A percentile compares a stretch with the other conserved stretches of the same genome.
Conservation (phyloP, 176 grass and related monocot genomes). For the Aegilops sharonensis region DNA sequence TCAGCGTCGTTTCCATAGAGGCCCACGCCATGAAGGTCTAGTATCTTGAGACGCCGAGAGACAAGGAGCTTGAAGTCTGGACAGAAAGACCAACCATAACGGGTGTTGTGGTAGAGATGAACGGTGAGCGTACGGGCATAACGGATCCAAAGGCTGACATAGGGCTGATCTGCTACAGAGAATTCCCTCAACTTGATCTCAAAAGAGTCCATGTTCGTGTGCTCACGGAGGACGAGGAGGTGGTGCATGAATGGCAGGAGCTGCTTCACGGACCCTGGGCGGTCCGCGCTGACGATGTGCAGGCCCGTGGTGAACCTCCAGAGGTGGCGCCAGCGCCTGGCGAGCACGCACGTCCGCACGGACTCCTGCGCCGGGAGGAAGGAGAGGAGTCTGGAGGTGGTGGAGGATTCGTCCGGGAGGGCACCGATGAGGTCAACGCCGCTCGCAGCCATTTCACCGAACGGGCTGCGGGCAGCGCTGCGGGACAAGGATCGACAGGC, state of each 20-base stretch:
- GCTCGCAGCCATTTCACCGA: constrained; percentile 2
- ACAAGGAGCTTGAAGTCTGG: not conserved
- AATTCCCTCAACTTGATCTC: not conserved
- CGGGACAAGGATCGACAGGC: no score
- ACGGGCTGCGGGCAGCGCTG: not conserved
- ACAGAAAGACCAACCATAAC: not conserved
- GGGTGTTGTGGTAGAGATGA: not conserved
- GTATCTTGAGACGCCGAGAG: not conserved
- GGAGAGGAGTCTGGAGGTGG: not conserved
- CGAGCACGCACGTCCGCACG: not conserved
- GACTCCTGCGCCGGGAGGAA: not conserved
- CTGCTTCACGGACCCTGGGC: not conserved
- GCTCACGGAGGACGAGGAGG: not conserved
- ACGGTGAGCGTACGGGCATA: not conserved
- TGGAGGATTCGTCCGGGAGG: constrained; percentile 2
- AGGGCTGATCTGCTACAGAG: not conserved
- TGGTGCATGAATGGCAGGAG: not conserved
- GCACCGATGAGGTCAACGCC: not conserved
- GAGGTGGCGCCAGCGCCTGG: not conserved
- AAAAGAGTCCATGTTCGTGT: not conserved
- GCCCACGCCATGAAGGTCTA: no score
- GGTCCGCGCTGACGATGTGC: not conserved
- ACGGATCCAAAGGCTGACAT: not conserved
- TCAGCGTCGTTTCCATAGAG: no score
- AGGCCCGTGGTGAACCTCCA: not conserved